Conservation (phyloP, 2,329 filamentous ascomycete species). For the Didymella arachidicola region DNA sequence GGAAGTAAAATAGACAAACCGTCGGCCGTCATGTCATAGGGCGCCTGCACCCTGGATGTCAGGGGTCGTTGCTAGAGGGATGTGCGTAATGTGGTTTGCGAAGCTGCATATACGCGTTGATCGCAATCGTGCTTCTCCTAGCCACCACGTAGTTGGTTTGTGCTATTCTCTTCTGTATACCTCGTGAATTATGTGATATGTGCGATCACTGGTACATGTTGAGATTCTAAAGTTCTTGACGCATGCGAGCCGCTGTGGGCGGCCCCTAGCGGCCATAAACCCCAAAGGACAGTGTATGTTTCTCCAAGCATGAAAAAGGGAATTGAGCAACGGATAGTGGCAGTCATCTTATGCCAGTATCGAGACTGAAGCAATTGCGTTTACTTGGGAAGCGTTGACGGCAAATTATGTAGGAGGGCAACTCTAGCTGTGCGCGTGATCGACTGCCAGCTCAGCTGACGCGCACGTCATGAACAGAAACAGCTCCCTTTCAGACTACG, state of each 20-base stretch:
- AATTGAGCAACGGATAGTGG: not conserved
- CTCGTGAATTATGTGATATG: not conserved
- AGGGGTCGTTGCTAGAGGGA: not conserved
- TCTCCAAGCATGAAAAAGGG: not conserved
- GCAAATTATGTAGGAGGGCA: not conserved
- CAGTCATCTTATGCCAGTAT: not conserved
- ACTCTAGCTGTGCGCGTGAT: conserved; percentile 3
- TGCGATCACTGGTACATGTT: not conserved
- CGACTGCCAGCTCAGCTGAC: conserved; percentile 8
- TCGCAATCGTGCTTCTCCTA: not conserved
- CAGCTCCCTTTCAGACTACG: not conserved
- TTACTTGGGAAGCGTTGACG: not conserved
- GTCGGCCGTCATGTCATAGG: not conserved
- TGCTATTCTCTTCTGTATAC: not conserved
- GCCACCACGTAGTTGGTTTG: not conserved
- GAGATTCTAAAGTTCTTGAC: not conserved
- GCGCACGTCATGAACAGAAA: conserved; percentile 1
- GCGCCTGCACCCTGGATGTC: not conserved
- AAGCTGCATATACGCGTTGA: not conserved
- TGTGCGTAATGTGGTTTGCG: not conserved
- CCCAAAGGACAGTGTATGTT: not conserved
- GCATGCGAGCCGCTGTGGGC: not conserved
- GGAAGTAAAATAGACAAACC: not conserved
- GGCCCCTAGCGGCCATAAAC: not conserved
- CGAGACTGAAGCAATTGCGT: not conserved